Evolutionary conservation across 2,329 filamentous ascomycete genomes (phyloP), one percentile per base, ranked within the genome.

Genomic region (Colletotrichum tropicicola): DNA sequence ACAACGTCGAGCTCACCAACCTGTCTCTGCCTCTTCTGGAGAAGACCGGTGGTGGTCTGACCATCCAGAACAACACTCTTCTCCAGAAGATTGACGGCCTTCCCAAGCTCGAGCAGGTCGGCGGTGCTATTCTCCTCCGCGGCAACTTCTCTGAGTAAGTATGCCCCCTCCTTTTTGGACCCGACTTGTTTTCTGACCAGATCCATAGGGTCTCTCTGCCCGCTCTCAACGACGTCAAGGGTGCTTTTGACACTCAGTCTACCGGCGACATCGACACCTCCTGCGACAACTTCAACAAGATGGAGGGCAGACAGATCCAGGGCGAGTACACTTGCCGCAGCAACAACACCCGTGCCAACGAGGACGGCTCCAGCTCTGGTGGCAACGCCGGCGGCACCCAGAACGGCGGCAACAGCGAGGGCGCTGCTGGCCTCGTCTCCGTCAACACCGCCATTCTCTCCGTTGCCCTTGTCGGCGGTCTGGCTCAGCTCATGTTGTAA

Each of bases 41-140:
- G 70, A 85, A 80, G 58, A 86, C 97, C 73, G 88, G 87, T 70
- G 94, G 93, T 82, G 93, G 91, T 77, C 87, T 97, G 77, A 89
- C 91, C 71, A 88, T 99, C 74, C 91, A 92, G 80, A 97, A 97
- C 88, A 98, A 98, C 90, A 92, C 93, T 66, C 82, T 84, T 59
- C 86, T 98, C 32, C 71, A 79, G 60, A 76, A 82, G 66, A 84
- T 98, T 60, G 79, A 86, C 69, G 88, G 88, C 32, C 92, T 98
- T 80, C 85, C 86, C 67, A 76, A 83, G 69, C 87, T 99, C 27
- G 75, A 87, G 74, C 87, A 82, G 59, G 88, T 98, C 64, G 87
- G 84, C 69, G 95, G 94, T 81, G 93, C 93, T 73, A 85, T 98
- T 74, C 91, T 93, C 78, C 88, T 97, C 78, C 89, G 90, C 72